phyloP scores from a whole-genome alignment of 1,284 basidiomycete species.

The Rhodotorula sp. region DNA sequence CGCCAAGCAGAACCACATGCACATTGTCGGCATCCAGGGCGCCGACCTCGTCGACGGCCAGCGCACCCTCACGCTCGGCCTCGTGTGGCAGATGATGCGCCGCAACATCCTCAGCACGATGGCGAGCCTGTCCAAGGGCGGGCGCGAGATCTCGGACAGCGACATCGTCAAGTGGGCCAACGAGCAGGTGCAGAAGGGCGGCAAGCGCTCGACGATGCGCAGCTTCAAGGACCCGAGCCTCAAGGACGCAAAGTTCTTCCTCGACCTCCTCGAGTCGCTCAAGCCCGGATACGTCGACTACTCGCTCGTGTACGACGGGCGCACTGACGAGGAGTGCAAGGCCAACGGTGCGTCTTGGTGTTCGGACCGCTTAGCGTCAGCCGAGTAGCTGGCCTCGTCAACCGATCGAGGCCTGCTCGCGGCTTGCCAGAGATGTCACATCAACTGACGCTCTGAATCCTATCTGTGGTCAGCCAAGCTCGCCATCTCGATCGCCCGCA shows the following conservation, averaged over 20 bases:
- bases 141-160: conserved; percentile 78
- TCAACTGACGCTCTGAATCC: not conserved
- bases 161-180: conserved; percentile 98
- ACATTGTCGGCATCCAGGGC: conserved; percentile 95
- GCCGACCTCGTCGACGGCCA: conserved; percentile 93
- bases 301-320: conserved; percentile 68
- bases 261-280: conserved; percentile 87
- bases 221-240: conserved; percentile 94
- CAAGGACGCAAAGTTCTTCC: conserved; percentile 87
- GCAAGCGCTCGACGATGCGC: conserved; percentile 68
- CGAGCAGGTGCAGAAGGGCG: conserved; percentile 74
- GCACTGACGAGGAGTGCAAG: conserved; percentile 79
- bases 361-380: no score
- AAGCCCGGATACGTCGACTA: conserved; percentile 96
- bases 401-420: not conserved
- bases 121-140: conserved; percentile 71
- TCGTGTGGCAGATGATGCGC: conserved; percentile 96
- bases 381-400: no score
- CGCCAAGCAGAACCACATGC: conserved; percentile 88
- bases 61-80: conserved; percentile 87
- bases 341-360: conserved; percentile 71
- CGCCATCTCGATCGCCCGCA: conserved; percentile 95
- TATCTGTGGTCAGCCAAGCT: conserved; percentile 68
- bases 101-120: conserved; percentile 93
- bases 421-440: not conserved